Conservation (phyloP, 495 filamentous ascomycete genomes). For the Immersiella caudata region DNA sequence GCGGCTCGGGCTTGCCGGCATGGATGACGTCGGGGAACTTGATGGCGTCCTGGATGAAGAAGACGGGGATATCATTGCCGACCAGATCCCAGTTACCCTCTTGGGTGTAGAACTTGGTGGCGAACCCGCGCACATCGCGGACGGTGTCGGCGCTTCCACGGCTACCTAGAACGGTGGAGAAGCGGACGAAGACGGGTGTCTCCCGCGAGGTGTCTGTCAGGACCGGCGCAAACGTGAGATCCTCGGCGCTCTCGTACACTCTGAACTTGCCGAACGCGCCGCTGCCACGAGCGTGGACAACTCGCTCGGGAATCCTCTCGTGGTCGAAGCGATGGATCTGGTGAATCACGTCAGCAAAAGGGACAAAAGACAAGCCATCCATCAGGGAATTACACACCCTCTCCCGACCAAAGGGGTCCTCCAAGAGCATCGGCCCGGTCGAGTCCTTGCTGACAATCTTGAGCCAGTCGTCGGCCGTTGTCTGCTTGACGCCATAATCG, state of each 20-base stretch:
- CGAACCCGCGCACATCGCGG: conserved; percentile 80
- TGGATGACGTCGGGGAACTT: conserved; percentile 80
- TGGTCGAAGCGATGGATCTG: conserved; percentile 84
- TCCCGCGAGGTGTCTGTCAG: conserved; percentile 78
- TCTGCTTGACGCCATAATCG: conserved; percentile 76
- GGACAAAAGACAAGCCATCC: background rate
- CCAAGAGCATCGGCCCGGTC: conserved; percentile 74
- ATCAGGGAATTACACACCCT: conserved; percentile 55
- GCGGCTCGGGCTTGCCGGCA: conserved; percentile 78
- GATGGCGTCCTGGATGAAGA: conserved; percentile 73
- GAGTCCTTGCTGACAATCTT: conserved; percentile 61
- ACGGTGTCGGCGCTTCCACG: conserved; percentile 80
- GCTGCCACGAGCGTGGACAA: conserved; percentile 83
- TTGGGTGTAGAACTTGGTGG: conserved; percentile 72
- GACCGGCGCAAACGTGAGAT: conserved; percentile 71
- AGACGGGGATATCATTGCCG: conserved; percentile 67
- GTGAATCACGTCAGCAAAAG: background rate
- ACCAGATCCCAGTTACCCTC: conserved; percentile 66
- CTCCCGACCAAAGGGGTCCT: conserved; percentile 78
- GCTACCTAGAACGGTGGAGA: conserved; percentile 81
- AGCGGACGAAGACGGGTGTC: conserved; percentile 79
- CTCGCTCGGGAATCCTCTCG: conserved; percentile 84
- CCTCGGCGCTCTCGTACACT: conserved; percentile 67
- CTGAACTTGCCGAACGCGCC: conserved; percentile 86
- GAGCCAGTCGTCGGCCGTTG: conserved; percentile 79